Conservation (phyloP, 139 green algal genomes). For the Coccomyxa sp. region DNA sequence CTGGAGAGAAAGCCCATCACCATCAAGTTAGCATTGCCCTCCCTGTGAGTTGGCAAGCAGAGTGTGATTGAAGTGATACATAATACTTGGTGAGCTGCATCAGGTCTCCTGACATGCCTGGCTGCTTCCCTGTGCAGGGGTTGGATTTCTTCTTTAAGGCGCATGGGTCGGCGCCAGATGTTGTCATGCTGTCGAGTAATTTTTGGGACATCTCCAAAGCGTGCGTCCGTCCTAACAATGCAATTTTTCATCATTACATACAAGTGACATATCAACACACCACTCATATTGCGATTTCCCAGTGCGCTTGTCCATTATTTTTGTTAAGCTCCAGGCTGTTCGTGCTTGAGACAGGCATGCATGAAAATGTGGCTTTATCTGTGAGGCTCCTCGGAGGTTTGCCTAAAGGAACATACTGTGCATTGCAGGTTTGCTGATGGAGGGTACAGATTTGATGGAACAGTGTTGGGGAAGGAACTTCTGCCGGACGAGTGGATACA, state of each 20-base stretch:
- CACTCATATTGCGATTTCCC: no score
- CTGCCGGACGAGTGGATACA: neutral
- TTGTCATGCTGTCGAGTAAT: neutral
- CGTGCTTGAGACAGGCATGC: no score
- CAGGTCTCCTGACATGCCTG: no score
- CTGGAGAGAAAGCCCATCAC: no score
- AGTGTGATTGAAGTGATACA: no score
- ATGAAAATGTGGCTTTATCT: no score
- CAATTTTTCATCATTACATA: neutral
- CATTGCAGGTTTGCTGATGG: neutral
- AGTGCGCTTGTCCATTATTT: no score
- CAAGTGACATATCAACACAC: neutral
- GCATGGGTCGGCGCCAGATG: neutral
- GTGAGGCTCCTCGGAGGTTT: no score
- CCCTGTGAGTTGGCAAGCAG: no score
- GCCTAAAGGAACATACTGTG: neutral
- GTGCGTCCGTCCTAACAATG: neutral
- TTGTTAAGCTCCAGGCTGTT: no score
- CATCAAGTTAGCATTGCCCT: no score
- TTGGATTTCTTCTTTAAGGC: neutral
- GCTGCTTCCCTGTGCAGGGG: neutral
- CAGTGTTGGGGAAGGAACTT: neutral
- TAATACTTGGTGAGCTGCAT: no score
- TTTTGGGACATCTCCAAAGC: neutral
- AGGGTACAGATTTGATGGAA: neutral